These are phyloP conservation scores for Colletotrichum somersetense DNA, from an alignment of 2,329 filamentous ascomycete species.

Conservation along the genomic window DNA sequence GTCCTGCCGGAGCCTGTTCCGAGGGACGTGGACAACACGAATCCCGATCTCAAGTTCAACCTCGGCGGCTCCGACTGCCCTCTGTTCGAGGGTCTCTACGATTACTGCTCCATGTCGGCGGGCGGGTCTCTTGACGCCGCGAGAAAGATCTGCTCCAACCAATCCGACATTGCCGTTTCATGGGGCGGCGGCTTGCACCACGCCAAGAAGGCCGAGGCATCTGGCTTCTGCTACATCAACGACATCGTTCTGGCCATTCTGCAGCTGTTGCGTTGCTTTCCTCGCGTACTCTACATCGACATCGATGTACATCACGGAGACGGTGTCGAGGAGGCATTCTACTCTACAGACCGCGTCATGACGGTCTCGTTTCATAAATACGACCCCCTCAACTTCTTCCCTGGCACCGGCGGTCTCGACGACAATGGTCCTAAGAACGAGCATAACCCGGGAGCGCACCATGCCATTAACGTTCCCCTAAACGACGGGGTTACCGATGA, in stretches of 20 bases:
- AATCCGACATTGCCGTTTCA: conserved; percentile 96
- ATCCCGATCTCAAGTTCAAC: conserved; percentile 81
- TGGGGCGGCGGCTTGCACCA: conserved; percentile 98
- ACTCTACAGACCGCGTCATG: conserved; percentile 89
- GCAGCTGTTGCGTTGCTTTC: conserved; percentile 83
- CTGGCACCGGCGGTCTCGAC: conserved; percentile 87
- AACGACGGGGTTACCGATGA: conserved; percentile 92
- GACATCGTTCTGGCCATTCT: conserved; percentile 96
- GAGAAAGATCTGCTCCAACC: conserved; percentile 84
- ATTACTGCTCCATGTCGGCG: conserved; percentile 94
- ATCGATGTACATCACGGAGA: conserved; percentile 95
- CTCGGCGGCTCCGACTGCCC: conserved; percentile 93
- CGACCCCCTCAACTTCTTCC: conserved; percentile 86
- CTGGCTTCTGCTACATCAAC: conserved; percentile 98
- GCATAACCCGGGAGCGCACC: conserved; percentile 88
- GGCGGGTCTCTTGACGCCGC: conserved; percentile 93
- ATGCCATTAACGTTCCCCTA: conserved; percentile 90
- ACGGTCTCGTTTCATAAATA: conserved; percentile 98
- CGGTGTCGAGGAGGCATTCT: conserved; percentile 91
- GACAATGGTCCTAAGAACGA: conserved; percentile 87
- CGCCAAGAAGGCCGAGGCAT: conserved; percentile 93
- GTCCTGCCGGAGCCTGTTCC: conserved; percentile 74
- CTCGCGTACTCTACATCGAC: conserved; percentile 93
- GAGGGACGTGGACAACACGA: conserved; percentile 74
- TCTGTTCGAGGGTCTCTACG: conserved; percentile 94